Evolutionary conservation across 495 filamentous ascomycete genomes (phyloP).

Genomic region (Usnea hakonensis): DNA sequence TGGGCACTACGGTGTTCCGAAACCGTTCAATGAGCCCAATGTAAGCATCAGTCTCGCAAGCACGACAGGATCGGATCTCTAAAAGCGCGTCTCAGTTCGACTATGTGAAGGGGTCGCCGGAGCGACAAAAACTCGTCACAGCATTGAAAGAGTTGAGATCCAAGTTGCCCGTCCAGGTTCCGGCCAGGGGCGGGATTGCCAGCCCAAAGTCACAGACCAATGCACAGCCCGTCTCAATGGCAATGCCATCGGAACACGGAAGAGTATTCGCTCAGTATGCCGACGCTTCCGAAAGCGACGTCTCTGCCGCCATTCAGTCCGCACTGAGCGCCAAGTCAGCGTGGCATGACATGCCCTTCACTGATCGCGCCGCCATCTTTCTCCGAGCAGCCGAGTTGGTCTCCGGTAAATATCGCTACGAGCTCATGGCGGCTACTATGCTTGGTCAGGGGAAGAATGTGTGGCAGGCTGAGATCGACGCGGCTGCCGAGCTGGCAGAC

Average conservation of each 20-base stretch:
- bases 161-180: conserved; percentile 13
- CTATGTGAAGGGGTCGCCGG: conserved; percentile 72
- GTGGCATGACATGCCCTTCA: conserved; percentile 80
- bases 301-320: conserved; percentile 64
- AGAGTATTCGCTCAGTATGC: conserved; percentile 67
- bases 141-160: conserved; percentile 53
- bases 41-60: conserved; percentile 44
- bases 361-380: conserved; percentile 84
- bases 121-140: conserved; percentile 63
- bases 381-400: conserved; percentile 89
- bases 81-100: conserved; percentile 54
- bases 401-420: conserved; percentile 81
- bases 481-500: conserved; percentile 82
- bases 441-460: conserved; percentile 94
- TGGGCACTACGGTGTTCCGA: conserved; percentile 80
- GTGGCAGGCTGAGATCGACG: conserved; percentile 96
- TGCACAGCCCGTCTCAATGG: conserved; percentile 38
- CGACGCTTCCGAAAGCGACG: conserved; percentile 59
- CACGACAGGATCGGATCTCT: neutral
- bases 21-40: conserved; percentile 85
- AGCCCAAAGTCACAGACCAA: conserved; percentile 44
- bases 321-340: conserved; percentile 71
- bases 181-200: conserved; percentile 42
- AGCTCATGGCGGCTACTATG: conserved; percentile 90
- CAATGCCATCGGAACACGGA: conserved; percentile 66